phyloP scores from a whole-genome alignment of 106 monocot species.

The Amphibolis antarctica region DNA sequence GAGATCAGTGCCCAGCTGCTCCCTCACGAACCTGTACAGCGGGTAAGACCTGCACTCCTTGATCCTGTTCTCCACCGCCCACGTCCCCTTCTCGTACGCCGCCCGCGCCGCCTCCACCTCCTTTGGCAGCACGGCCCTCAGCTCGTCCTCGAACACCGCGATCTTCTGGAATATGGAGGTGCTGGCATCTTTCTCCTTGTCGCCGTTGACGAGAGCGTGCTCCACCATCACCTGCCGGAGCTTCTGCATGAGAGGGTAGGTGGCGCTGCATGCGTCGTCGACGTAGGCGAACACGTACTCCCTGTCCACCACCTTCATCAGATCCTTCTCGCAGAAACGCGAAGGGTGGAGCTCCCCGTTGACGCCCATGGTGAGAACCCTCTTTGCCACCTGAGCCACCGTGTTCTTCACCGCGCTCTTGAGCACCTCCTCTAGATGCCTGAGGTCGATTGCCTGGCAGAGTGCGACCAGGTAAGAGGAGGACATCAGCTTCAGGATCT shows the following conservation, averaged over 20 bases:
- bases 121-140: conserved; percentile 10
- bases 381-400: conserved; percentile 51
- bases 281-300: conserved; percentile 35
- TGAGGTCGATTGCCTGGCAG: conserved; percentile 79
- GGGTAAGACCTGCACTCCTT: conserved; percentile 19
- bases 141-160: conserved; percentile 19
- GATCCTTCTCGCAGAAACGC: conserved; percentile 82
- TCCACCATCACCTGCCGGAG: conserved; percentile 20
- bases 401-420: conserved; percentile 51
- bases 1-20: conserved; percentile 5
- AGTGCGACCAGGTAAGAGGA: conserved; percentile 73
- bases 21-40: conserved; percentile 15
- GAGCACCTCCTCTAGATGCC: conserved; percentile 89
- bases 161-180: conserved; percentile 23
- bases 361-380: conserved; percentile 36
- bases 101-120: conserved; percentile 9
- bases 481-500: conserved; percentile 80
- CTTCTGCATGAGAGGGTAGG: conserved; percentile 23
- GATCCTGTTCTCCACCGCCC: conserved; percentile 4
- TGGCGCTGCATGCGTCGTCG: conserved; percentile 22
- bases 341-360: conserved; percentile 66
- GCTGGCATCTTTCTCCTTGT: conserved; percentile 13
- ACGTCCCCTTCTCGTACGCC: conserved; percentile 6
- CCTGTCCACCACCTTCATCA: conserved; percentile 57
- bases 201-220: conserved; percentile 19